These are phyloP conservation scores for Vanrija pseudolonga DNA, from an alignment of 1,284 basidiomycete species.

Conservation along the genomic window DNA sequence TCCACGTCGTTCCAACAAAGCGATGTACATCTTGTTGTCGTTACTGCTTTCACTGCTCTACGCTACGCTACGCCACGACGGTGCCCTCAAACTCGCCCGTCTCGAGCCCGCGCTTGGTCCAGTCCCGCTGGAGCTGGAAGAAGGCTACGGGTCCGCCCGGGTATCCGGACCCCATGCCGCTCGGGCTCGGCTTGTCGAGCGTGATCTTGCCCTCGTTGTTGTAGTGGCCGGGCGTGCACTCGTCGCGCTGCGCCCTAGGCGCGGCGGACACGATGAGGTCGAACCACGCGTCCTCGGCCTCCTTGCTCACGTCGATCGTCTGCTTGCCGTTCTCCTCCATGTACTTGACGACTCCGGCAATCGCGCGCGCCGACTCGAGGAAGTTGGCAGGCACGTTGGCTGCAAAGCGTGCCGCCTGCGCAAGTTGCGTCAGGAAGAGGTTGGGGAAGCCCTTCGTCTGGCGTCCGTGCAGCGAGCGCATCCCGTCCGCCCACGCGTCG, in stretches of 20 bases:
- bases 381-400: neutral
- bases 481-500: neutral
- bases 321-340: neutral
- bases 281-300: neutral
- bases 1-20: no score
- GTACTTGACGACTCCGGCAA: neutral
- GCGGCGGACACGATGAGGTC: neutral
- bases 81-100: no score
- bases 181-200: neutral
- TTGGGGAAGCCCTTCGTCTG: neutral
- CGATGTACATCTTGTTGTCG: no score
- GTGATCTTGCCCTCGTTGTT: neutral
- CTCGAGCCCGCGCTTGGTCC: neutral
- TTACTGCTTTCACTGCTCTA: no score
- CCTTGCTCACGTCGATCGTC: neutral
- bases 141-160: neutral
- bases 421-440: neutral
- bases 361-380: neutral
- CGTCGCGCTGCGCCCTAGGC: neutral
- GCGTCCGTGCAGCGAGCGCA: neutral
- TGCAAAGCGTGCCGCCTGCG: neutral
- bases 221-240: neutral
- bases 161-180: neutral
- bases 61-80: no score
- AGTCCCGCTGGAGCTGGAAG: slow-evolving; percentile 1